Evolutionary conservation across 139 green algal species (phyloP), one percentile per base, ranked within the genome.

Genomic region (Chlamydomonas incerta): DNA sequence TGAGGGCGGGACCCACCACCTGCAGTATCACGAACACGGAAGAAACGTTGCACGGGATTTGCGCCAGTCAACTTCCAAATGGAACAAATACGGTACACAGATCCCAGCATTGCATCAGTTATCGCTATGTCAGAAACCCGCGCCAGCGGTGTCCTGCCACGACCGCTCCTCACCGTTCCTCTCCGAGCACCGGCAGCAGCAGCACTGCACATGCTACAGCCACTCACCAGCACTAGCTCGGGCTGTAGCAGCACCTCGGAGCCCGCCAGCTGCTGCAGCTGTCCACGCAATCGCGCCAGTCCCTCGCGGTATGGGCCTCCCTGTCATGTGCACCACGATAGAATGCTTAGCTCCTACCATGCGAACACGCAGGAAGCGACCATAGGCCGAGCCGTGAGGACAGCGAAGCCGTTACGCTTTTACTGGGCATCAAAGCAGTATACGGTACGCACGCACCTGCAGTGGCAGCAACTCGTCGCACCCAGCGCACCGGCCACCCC

Each of bases 1-100:
- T 80, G 31, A 86, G 80, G 34, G 33, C 50, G 6, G 80, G 80
- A 14, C 80, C 80, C 52, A 86, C 80, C 68, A 79, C 67, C 80
- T 85, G 67, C 34, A 0, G 50, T 0, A 2, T 24, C 13, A 15
- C 52, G 52, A n/a, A n/a, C n/a, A n/a, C n/a, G n/a, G n/a, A n/a
- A 58, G 52, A 15, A 58, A 58, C 52, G 52, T 11, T 15, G 15
- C 11, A 58, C 11, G 52, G 13, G 13, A 58, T 58, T 58, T 23
- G 13, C 13, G 52, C 52, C 15, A 15, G 52, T 15, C 52, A 15
- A 11, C 11, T 23, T 11, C 13, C 11, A 15, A 11, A 58, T 23
- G 52, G 15, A 15, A 23, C 52, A 11, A 58, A 15, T 11, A 15
- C 52, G 15, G 52, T 15, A 15, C 52, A 15, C 13, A 11, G 52